Conservation (phyloP, 148 eudicot genomes). For the Amaranthus palmeri region DNA sequence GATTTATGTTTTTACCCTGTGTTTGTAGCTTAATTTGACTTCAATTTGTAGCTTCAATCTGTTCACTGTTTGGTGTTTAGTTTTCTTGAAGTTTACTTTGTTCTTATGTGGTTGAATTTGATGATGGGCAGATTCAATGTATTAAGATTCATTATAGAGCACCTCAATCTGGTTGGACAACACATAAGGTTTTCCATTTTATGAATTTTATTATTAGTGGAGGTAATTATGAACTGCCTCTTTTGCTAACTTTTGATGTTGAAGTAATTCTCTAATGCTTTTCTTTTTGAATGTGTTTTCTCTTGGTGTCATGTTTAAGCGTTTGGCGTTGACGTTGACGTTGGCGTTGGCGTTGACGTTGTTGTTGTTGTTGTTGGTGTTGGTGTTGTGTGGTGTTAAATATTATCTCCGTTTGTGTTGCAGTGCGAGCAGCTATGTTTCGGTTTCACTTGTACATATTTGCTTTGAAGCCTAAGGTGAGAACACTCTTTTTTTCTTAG, state of each 20-base stretch:
- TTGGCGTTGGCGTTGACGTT: too few species aligned
- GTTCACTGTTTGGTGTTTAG: background rate
- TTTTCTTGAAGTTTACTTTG: background rate
- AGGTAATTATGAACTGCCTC: constrained; percentile 25
- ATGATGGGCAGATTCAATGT: constrained; percentile 31
- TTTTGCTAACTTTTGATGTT: background rate
- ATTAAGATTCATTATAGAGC: constrained; percentile 33
- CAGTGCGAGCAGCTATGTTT: constrained; percentile 86
- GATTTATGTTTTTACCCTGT: background rate
- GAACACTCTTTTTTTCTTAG: background rate
- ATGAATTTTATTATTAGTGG: constrained; percentile 39
- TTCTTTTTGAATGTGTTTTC: background rate
- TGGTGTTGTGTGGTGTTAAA: too few species aligned
- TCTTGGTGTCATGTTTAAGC: constrained; percentile 9
- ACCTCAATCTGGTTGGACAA: constrained; percentile 39
- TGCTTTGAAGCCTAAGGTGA: constrained; percentile 70
- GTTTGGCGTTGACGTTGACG: too few species aligned
- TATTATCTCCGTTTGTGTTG: constrained; percentile 7
- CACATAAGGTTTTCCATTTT: constrained; percentile 38
- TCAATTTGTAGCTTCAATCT: background rate
- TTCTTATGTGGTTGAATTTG: constrained; percentile 9
- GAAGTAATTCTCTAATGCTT: background rate
- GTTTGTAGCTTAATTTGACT: constrained; percentile 2
- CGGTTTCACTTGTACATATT: constrained; percentile 78
- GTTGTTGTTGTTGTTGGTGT: too few species aligned